Base-by-base conservation (phyloP, 129 eudicot genomes). In the Gnaphalium uliginosum region DNA sequence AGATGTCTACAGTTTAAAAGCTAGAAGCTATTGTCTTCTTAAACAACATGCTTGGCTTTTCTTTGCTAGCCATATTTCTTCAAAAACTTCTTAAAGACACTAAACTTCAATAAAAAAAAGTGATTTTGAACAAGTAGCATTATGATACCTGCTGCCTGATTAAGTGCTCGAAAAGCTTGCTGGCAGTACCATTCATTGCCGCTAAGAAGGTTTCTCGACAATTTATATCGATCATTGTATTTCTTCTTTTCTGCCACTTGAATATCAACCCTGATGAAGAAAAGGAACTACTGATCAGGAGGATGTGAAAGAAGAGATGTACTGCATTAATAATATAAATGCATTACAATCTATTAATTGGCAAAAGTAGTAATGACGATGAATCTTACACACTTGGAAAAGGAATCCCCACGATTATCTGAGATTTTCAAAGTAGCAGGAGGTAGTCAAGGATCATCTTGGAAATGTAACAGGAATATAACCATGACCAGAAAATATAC, bases 141-240 rank as follows among this genome's bases (percentile, higher is more conserved):
- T 5, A 11, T 43, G 66, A 71, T 86, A 93, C 98, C 98, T 85
- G 98, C 87, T 69, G 98, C 98, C 78, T 94, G 98, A 83, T 94
- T 94, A 57, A 94, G 93, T 72, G 98, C 96, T 70, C 96, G 80
- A 68, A 90, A 94, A 78, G 98, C 96, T 84, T 89, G 98, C 62
- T 90, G 93, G 78, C 98, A 90, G 78, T 94, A 94, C 97, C 98
- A 94, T 66, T 90, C 96, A 19, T 71, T 94, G 66, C 98, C 97
- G 61, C 92, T 85, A 26, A 88, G 79, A 73, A 94, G 98, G 74
- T 77, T 85, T 80, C 85, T 94, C 3, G 96, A 85, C 39, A 73
- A 81, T 76, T 77, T 88, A 64, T 78, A 77, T n/a, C 72, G 77
- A 79, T 94, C 96, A 63, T 94, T 94, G 82, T 80, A 90, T 76